Evolutionary conservation across 768 basidiomycete species (phyloP).

Genomic region (Amanita fuliginea): DNA sequence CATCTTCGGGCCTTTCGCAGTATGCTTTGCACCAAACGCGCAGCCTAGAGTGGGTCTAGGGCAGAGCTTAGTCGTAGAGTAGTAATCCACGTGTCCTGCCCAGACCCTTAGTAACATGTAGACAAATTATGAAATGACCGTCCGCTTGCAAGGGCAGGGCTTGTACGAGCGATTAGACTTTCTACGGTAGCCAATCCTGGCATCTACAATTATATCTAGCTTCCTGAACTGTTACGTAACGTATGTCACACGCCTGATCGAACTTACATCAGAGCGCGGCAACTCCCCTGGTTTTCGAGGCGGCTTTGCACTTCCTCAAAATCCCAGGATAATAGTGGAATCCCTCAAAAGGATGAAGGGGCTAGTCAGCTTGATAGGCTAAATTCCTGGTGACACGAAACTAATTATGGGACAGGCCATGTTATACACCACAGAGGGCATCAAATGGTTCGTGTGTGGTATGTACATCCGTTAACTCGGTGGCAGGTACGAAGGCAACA

Average conservation of each 20-base stretch:
- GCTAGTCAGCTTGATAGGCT: constrained; percentile 65
- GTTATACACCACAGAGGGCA: constrained; percentile 97
- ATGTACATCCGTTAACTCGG: constrained; percentile 8
- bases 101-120: too few species aligned
- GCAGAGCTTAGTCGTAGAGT: too few species aligned
- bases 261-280: constrained; percentile 8
- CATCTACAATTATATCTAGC: not conserved
- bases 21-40: too few species aligned
- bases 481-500: constrained; percentile 94
- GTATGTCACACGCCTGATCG: not conserved
- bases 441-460: constrained; percentile 61
- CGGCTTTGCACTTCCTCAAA: constrained; percentile 25
- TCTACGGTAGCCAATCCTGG: not conserved
- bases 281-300: constrained; percentile 20
- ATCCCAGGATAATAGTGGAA: constrained; percentile 41
- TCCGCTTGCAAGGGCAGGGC: too few species aligned
- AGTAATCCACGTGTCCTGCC: too few species aligned
- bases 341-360: constrained; percentile 86
- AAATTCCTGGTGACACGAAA: not conserved
- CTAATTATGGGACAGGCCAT: constrained; percentile 58
- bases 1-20: too few species aligned
- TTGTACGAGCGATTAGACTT: not conserved
- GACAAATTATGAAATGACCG: too few species aligned
- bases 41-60: too few species aligned
- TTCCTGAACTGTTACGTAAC: not conserved